These are phyloP conservation scores for Kazachstania bromeliacearum DNA, from an alignment of 805 yeast species.

Conservation along the genomic window DNA sequence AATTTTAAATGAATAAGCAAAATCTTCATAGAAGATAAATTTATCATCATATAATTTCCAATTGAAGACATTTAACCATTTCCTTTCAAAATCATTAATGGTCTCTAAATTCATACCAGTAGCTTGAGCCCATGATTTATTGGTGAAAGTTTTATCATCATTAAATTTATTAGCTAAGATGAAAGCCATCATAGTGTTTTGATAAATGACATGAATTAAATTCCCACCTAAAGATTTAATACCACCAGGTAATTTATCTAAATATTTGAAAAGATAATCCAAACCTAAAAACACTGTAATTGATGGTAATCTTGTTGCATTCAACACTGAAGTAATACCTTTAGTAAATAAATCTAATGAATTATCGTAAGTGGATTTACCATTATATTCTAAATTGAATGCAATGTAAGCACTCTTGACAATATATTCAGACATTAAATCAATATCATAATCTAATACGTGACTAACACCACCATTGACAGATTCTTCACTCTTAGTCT, in stretches of 20 bases:
- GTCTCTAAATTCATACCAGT: slow-evolving; percentile 59
- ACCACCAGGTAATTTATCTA: slow-evolving; percentile 32
- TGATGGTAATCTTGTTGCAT: slow-evolving; percentile 82
- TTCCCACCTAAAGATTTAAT: slow-evolving; percentile 22
- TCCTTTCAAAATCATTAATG: slow-evolving; percentile 59
- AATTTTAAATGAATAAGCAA: slow-evolving; percentile 16
- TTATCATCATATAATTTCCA: slow-evolving; percentile 46
- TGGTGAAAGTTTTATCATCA: slow-evolving; percentile 93
- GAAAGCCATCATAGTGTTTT: slow-evolving; percentile 55
- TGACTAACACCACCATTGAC: slow-evolving; percentile 66
- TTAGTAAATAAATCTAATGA: slow-evolving; percentile 38
- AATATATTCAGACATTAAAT: slow-evolving; percentile 69
- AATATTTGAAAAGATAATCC: slow-evolving; percentile 65
- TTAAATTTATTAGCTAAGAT: slow-evolving; percentile 87
- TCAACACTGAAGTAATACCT: slow-evolving; percentile 57
- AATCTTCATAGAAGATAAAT: slow-evolving; percentile 20
- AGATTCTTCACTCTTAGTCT: slow-evolving; percentile 6
- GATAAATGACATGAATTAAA: slow-evolving; percentile 37
- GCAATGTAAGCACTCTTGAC: slow-evolving; percentile 65
- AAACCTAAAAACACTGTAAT: slow-evolving; percentile 72
- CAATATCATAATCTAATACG: slow-evolving; percentile 70
- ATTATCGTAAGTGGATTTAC: slow-evolving; percentile 6
- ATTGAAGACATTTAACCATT: slow-evolving; percentile 53
- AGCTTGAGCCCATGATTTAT: slow-evolving; percentile 94
- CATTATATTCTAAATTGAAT: slow-evolving; percentile 37